Conservation (phyloP, 1,284 basidiomycete species). For the Trametes versicolor region DNA sequence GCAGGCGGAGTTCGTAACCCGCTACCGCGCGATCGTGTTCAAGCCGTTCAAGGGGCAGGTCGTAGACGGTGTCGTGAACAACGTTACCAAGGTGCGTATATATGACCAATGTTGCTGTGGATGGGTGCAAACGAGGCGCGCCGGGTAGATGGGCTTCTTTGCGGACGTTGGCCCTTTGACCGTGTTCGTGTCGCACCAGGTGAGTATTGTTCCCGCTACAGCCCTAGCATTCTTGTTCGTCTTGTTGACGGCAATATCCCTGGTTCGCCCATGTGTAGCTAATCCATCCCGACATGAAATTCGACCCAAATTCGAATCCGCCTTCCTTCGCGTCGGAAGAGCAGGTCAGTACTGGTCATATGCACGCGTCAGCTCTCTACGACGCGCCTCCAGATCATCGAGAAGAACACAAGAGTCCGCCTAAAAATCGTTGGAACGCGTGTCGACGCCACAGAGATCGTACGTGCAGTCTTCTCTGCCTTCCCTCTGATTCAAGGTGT, state of each 20-base stretch:
- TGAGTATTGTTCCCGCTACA: slow-evolving; percentile 50
- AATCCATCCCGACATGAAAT: slow-evolving; percentile 92
- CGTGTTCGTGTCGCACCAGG: slow-evolving; percentile 95
- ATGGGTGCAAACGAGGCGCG: background rate
- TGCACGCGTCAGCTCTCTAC: slow-evolving; percentile 9
- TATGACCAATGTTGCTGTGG: background rate
- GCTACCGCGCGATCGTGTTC: slow-evolving; percentile 94
- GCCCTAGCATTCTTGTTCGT: background rate
- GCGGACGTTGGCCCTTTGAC: slow-evolving; percentile 94
- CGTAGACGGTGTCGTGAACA: slow-evolving; percentile 95
- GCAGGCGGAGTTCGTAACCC: slow-evolving; percentile 92
- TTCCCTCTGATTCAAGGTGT: background rate
- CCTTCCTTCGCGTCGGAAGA: slow-evolving; percentile 92
- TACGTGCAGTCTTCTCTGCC: slow-evolving; percentile 51
- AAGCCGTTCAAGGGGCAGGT: slow-evolving; percentile 99
- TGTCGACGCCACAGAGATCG: slow-evolving; percentile 97
- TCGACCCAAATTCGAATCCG: slow-evolving; percentile 93
- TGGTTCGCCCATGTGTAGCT: slow-evolving; percentile 59
- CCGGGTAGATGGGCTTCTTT: slow-evolving; percentile 93
- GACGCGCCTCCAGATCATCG: slow-evolving; percentile 72
- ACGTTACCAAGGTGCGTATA: slow-evolving; percentile 89
- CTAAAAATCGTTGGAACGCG: slow-evolving; percentile 97
- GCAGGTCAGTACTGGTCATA: slow-evolving; percentile 60
- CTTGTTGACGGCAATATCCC: background rate
- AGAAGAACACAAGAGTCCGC: slow-evolving; percentile 92